Evolutionary conservation across 2,329 filamentous ascomycete species (phyloP).

Genomic region (Cladobotryum protrusum): DNA sequence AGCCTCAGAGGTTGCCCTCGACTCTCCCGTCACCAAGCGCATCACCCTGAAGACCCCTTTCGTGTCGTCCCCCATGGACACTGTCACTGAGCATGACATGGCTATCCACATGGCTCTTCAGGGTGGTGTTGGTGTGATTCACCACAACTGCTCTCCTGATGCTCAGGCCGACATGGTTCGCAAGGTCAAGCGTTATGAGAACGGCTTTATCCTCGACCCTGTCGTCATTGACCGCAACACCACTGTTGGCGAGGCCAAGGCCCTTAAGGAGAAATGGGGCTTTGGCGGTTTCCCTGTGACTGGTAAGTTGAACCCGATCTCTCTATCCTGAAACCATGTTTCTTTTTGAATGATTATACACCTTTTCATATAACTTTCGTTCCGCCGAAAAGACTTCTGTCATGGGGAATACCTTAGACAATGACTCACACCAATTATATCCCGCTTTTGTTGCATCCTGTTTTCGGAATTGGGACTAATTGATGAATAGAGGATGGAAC

Average conservation of each 20-base stretch:
- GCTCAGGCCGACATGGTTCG: constrained; percentile 98
- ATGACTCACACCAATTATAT: constrained; percentile 24
- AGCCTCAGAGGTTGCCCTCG: constrained; percentile 79
- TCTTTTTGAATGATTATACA: constrained; percentile 67
- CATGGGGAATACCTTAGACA: constrained; percentile 61
- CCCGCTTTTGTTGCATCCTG: constrained; percentile 10
- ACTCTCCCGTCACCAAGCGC: constrained; percentile 89
- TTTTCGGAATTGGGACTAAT: constrained; percentile 13
- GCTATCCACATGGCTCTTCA: constrained; percentile 93
- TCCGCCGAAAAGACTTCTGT: constrained; percentile 93
- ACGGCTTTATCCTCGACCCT: constrained; percentile 96
- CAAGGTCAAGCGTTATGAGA: constrained; percentile 99
- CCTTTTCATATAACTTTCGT: constrained; percentile 97
- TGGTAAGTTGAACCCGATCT: constrained; percentile 57
- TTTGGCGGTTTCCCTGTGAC: constrained; percentile 98
- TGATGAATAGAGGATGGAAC: constrained; percentile 71
- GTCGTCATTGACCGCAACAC: constrained; percentile 83
- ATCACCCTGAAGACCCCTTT: constrained; percentile 96
- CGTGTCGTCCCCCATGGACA: constrained; percentile 98
- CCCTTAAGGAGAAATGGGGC: constrained; percentile 94
- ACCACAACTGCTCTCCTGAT: constrained; percentile 98
- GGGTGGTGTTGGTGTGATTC: constrained; percentile 86
- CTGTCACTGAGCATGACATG: constrained; percentile 99
- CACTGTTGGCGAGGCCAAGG: constrained; percentile 85
- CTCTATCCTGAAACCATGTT: not conserved